Base-by-base conservation (phyloP, 768 basidiomycete species). In the Lentinula boryana region DNA sequence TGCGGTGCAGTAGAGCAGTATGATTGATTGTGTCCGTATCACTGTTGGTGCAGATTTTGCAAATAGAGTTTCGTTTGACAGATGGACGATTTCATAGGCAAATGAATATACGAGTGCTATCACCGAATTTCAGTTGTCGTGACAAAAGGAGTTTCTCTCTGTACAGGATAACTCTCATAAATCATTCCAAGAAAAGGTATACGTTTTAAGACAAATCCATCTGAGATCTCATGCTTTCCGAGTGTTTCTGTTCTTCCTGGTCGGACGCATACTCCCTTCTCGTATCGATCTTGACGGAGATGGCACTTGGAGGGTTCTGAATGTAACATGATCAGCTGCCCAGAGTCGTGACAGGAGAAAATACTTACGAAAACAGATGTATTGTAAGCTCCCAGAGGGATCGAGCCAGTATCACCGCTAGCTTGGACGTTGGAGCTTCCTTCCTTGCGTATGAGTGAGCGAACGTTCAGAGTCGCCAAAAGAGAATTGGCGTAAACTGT, bases 401-500 rank as follows among this genome's bases (percentile, higher is more conserved):
- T 56, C 13, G 55, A 56, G 21, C 53, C 35, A 21, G 55, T 56
- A 15, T 56, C 55, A 27, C 21, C 40, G 18, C 57, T 58, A 15
- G 57, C 18, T 16, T 48, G 44, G n/a, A 36, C 44, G 13, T n/a
- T 38, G 41, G 31, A 35, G 33, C 35, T 44, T 49, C 57, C 57
- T 6, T 35, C 41, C 33, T 49, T 52, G 9, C 62, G 63, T 18
- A 73, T 23, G 44, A 61, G 52, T 44, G 63, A 65, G 16, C 73
- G 71, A 16, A 67, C 65, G 41, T 73, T 73, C 35, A 74, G 63
- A 4, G 73, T 73, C 0, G 69, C 70, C 16, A 73, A 61, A 4
- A 73, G 65, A 4, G 70, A 63, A 43, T 74, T 73, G 58, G 69
- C 67, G 57, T 74, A 73, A 52, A 73, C 71, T 63, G 16, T 69